Conservation (phyloP, 495 filamentous ascomycete genomes). For the Apiosordaria backusii region DNA sequence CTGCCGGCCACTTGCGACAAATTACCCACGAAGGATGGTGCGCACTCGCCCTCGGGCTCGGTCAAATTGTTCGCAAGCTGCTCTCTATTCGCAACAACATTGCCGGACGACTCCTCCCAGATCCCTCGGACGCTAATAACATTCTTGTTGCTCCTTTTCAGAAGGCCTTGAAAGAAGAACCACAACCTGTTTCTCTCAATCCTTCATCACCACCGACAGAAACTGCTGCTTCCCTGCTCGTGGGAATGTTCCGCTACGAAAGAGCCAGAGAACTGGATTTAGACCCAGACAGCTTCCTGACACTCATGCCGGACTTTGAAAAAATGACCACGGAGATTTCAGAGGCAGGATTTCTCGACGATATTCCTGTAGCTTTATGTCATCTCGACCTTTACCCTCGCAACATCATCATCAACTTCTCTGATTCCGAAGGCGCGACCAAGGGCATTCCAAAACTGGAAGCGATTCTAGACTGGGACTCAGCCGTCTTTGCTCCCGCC, state of each 20-base stretch:
- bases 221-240: too few relatives aligned
- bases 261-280: not conserved
- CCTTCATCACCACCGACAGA: too few relatives aligned
- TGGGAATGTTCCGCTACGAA: too few relatives aligned
- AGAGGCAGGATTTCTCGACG: not conserved
- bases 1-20: not conserved
- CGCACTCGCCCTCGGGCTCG: not conserved
- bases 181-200: too few relatives aligned
- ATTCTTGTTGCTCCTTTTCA: not conserved
- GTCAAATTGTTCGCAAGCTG: not conserved
- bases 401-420: conserved; percentile 7
- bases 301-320: not conserved
- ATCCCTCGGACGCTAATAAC: not conserved
- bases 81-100: not conserved
- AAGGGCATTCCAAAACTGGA: not conserved
- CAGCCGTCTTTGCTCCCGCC: conserved; percentile 7
- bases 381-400: conserved; percentile 11
- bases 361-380: not conserved
- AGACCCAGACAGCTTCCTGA: not conserved
- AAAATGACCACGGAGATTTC: not conserved
- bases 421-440: not conserved
- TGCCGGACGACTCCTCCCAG: not conserved
- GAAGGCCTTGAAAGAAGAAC: too few relatives aligned
- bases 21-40: not conserved
- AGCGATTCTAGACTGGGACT: conserved; percentile 7